A percentile compares a stretch with the other conserved stretches of the same genome.
Conservation (phyloP, 2,329 filamentous ascomycete genomes). For the Davidsoniella virescens region DNA sequence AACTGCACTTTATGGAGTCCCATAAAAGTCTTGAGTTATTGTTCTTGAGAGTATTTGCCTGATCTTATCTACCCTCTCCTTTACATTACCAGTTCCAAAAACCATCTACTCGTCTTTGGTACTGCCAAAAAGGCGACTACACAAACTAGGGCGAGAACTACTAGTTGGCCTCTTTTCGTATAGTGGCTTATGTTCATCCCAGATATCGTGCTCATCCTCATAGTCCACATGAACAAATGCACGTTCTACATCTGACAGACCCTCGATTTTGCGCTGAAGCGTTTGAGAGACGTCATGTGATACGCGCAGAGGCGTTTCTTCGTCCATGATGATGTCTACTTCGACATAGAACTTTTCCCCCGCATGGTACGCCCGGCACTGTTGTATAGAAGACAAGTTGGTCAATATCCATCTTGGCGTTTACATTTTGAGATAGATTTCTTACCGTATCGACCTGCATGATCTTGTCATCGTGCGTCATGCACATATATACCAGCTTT, state of each 20-base stretch:
- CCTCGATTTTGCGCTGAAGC: constrained; percentile 43
- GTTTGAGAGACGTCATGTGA: constrained; percentile 45
- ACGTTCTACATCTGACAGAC: constrained; percentile 25
- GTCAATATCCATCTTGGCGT: not conserved
- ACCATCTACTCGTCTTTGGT: no score
- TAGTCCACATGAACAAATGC: constrained; percentile 32
- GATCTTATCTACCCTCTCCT: no score
- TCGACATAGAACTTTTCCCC: constrained; percentile 47
- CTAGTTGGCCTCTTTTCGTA: constrained; percentile 19
- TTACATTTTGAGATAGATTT: constrained; percentile 7
- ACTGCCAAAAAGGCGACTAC: not conserved
- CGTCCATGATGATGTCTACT: constrained; percentile 45
- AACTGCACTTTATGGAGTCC: no score
- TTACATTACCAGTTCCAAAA: no score
- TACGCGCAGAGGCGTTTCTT: constrained; percentile 34
- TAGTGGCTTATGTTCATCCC: constrained; percentile 28
- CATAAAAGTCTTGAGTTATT: no score
- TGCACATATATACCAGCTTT: constrained; percentile 37
- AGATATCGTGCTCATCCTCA: constrained; percentile 25
- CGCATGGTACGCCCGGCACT: constrained; percentile 43
- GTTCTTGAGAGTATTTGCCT: no score
- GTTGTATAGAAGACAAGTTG: not conserved
- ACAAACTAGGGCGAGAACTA: not conserved
- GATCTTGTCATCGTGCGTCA: constrained; percentile 38
- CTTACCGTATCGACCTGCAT: constrained; percentile 39